Conservation (phyloP, 2,329 filamentous ascomycete genomes). For the Xylaria sp. region DNA sequence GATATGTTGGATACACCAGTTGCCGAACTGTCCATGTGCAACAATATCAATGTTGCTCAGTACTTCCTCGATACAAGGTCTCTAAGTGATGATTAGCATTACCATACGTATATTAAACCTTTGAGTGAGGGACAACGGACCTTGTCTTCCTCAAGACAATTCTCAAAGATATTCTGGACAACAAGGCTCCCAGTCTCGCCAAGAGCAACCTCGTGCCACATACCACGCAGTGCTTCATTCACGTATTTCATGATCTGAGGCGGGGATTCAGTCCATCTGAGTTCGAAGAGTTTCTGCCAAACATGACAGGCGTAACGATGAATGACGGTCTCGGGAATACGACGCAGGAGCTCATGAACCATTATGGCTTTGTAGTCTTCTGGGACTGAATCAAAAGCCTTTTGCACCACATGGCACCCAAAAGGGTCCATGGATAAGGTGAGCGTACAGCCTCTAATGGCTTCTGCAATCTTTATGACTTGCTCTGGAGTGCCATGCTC, state of each 20-base stretch:
- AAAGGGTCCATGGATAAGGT: constrained; percentile 98
- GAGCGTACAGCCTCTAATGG: constrained; percentile 92
- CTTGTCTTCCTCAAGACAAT: constrained; percentile 98
- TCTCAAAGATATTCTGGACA: constrained; percentile 99
- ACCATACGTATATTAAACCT: not conserved
- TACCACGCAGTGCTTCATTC: constrained; percentile 91
- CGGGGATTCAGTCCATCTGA: constrained; percentile 93
- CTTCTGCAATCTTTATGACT: constrained; percentile 91
- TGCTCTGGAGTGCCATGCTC: constrained; percentile 97
- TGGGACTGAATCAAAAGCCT: constrained; percentile 96
- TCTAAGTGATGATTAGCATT: constrained; percentile 62
- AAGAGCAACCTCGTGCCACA: constrained; percentile 98
- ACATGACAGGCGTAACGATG: constrained; percentile 99
- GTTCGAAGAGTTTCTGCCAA: constrained; percentile 99
- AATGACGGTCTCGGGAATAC: constrained; percentile 97
- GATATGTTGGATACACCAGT: constrained; percentile 99
- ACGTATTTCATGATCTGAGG: constrained; percentile 99
- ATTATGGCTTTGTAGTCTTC: constrained; percentile 98
- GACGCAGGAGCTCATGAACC: constrained; percentile 95
- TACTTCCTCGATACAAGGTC: constrained; percentile 96
- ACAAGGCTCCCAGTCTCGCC: constrained; percentile 98
- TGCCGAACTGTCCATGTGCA: constrained; percentile 96
- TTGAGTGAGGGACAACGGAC: constrained; percentile 59
- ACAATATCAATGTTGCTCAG: constrained; percentile 95
- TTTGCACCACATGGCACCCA: constrained; percentile 97